Evolutionary conservation across 2,329 filamentous ascomycete genomes (phyloP), one percentile per base, ranked within the genome.

Genomic region (Beauveria sp.): DNA sequence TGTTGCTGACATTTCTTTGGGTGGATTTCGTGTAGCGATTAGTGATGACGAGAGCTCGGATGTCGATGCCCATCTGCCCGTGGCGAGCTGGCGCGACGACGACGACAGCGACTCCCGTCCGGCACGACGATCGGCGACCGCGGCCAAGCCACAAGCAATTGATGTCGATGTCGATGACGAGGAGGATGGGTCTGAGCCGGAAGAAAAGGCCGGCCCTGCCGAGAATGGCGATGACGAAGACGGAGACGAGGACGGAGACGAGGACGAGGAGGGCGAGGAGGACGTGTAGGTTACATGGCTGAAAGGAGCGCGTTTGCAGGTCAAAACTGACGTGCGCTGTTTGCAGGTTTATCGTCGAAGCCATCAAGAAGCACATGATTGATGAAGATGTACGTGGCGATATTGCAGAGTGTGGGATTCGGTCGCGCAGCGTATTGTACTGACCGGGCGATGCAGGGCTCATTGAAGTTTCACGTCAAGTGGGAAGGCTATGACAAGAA

Each of bases 401-500:
- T 51, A 34, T 30, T 22, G 46, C 5, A 26, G 12, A 40, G 59
- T 22, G 24, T 9, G 12, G 43, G 28, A 22, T 28, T 3, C 3
- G 10, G 16, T 3, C 37, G n/a, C n/a, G 51, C 26, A 10, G 47
- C 8, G 18, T 46, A 24, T 16, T 8, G 7, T 43, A 26, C 18
- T 59, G 43, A 43, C 56, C 10, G 47, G 9, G 10, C 26, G 0
- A n/a, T 22, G 24, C 62, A 84, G 76, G 82, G 82, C 22, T 70
- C 71, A 5, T 68, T 86, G 0, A 79, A 80, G 52, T 92, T 88
- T 68, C 80, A 87, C 56, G 88, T 63, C 41, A 92, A 93, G 68
- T 94, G 90, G 90, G 84, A 90, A 65, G 90, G 90, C 3, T 94
- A 87, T 64, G 84, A 89, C 0, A 82, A 86, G 63, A 84, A 86